Percentiles rank a stretch among this genome's conserved stretches.
Evolutionary conservation across 129 eudicot genomes (phyloP).

Genomic region (Centella asiatica): DNA sequence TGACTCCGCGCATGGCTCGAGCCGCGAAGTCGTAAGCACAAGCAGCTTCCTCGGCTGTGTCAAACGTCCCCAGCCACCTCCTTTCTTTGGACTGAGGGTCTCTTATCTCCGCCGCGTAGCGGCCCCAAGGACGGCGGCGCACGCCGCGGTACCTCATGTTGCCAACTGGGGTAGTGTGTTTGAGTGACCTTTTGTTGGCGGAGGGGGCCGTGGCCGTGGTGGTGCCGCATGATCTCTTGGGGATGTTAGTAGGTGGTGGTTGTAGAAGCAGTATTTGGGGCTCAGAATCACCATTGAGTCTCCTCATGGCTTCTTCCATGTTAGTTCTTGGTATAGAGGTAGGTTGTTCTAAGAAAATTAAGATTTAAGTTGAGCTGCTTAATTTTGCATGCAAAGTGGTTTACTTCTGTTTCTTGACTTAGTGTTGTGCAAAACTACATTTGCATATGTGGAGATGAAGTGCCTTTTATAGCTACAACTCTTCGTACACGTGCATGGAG

Average conservation of each 20-base stretch:
- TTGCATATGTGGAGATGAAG: too few species aligned
- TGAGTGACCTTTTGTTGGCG: conserved; percentile 25
- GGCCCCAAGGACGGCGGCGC: conserved; percentile 79
- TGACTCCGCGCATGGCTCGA: conserved; percentile 70
- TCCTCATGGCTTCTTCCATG: conserved; percentile 2
- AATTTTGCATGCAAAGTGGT: too few species aligned
- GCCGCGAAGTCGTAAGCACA: conserved; percentile 92
- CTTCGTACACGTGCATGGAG: too few species aligned
- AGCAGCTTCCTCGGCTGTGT: conserved; percentile 96
- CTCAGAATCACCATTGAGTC: conserved; percentile 12
- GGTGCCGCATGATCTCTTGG: conserved; percentile 3
- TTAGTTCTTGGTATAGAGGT: too few species aligned
- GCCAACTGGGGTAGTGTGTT: conserved; percentile 42
- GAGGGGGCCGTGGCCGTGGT: conserved; percentile 18
- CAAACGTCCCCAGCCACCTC: conserved; percentile 96
- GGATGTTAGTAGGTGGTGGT: not conserved
- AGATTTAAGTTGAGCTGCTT: too few species aligned
- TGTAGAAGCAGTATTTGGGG: conserved; percentile 12
- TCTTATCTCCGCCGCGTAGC: conserved; percentile 84
- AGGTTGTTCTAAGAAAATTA: too few species aligned
- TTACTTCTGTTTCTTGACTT: too few species aligned
- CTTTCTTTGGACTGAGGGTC: conserved; percentile 92
- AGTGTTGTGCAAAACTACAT: too few species aligned
- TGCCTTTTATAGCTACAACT: too few species aligned
- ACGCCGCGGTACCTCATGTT: conserved; percentile 85